Base-by-base conservation (phyloP, 768 basidiomycete species). In the Naematelia aurantialba region DNA sequence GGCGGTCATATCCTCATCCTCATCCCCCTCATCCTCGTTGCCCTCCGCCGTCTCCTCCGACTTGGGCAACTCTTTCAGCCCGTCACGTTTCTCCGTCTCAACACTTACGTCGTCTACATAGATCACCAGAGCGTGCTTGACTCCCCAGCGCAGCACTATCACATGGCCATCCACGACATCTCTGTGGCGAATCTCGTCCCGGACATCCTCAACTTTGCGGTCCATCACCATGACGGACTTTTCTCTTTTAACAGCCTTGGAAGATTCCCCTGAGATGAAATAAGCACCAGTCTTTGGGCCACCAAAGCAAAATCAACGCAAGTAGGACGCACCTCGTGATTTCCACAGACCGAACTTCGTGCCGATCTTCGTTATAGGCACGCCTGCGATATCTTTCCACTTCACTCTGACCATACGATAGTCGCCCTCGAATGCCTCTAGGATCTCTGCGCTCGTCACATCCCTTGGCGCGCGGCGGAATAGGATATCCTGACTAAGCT, bases 151-250 rank as follows among this genome's bases (percentile, higher is more conserved):
- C 19, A 92, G 61, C 58, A 92, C 82, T 17, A 81, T 84, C 5
- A 91, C 68, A 50, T 79, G 81, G 10, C 76, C 79, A 65, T 85
- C 84, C n/a, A 90, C 78, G 26, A 91, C 80, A 65, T 84, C 80
- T 0, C 72, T 65, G 31, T 64, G 63, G 10, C 73, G 63, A 17
- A 88, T 67, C 45, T 73, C 81, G 50, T 79, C 78, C 25, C 80
- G 78, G 19, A 79, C 61, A 59, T 86, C 85, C 21, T 24, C 54
- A 31, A 90, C 79, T 10, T 82, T 81, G 2, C 67, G 56, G 55
- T 85, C 85, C 73, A 92, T 92, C 39, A 89, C 66, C 34, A 39
- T 39, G 72, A 89, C 89, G 19, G 91, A 76, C 4, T 89, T 89
- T n/a, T 85, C 84, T 1, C 83, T 80, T 50, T 81, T 74, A 26